Evolutionary conservation across 768 basidiomycete species (phyloP), one percentile per base, ranked within the genome.

Genomic region (Mrakia gelida): DNA sequence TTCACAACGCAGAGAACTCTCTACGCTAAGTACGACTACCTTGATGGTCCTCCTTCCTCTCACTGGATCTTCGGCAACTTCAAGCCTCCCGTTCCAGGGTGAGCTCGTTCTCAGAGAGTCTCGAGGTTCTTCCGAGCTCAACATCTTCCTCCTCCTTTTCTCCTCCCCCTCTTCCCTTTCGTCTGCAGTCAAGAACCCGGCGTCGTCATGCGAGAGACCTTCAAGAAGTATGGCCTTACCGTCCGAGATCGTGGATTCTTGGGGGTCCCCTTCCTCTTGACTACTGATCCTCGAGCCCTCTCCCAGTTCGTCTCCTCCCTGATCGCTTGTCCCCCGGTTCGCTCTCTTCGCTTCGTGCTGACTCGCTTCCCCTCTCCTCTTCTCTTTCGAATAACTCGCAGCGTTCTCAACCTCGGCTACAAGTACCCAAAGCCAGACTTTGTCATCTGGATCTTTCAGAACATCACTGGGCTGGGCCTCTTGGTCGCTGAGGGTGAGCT

Each of bases 341-440:
- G 45, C 15, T 15, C 45, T 10, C 45, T 45, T 45, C 45, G 15
- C 45, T 10, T 56, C 54, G 54, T n/a, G n/a, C 16, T 26, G 52
- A 54, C 4, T 16, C 15, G 28, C 32, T 63, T 32, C 61, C 21
- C 30, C 59, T 26, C 30, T 62, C 26, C 59, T 62, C 23, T n/a
- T n/a, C 26, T 26, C 30, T 62, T 26, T 62, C 13, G 3, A 1
- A 10, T 1, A 62, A 26, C 8, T 18, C 26, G 30, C 59, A 78
- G 77, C 73, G 32, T 78, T 23, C 63, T 78, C 32, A 28, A 23
- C 63, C 67, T 74, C 9, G 77, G 45, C 0, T 68, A 78, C 32
- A 71, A 67, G 26, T 78, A 78, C 26, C 72, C 71, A 32, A 78
- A 74, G 65, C 77, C 77, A 3, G 63, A 49, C 10, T 32, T 41